A percentile compares a stretch with the other conserved stretches of the same genome.
These are phyloP conservation scores for Fusarium ambrosium DNA, from an alignment of 2,329 filamentous ascomycete genomes.

Conservation along the genomic window DNA sequence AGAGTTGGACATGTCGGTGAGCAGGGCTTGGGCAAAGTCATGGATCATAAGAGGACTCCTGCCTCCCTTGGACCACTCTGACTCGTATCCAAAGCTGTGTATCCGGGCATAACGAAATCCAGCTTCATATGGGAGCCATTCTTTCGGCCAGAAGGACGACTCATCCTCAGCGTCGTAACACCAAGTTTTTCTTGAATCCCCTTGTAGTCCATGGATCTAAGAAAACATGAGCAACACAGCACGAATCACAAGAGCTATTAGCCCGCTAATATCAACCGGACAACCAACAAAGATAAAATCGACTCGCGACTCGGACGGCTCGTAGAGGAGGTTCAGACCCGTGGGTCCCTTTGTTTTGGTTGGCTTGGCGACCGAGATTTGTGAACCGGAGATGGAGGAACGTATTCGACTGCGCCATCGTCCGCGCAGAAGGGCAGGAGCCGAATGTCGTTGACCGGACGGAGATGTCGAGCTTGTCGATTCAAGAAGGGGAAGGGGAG, in stretches of 20 bases:
- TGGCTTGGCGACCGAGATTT: neutral
- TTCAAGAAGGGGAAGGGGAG: neutral
- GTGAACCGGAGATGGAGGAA: neutral
- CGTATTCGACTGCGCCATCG: neutral
- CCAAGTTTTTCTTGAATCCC: neutral
- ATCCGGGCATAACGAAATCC: neutral
- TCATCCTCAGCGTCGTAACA: neutral
- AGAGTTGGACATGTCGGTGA: neutral
- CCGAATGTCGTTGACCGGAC: neutral
- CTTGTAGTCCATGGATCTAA: neutral
- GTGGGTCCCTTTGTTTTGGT: neutral
- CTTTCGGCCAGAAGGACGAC: neutral
- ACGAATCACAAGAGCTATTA: no score
- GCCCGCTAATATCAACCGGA: no score
- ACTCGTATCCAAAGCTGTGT: neutral
- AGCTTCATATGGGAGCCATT: neutral
- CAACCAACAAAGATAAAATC: neutral
- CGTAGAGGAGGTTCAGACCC: neutral
- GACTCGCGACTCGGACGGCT: neutral
- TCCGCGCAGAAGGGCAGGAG: neutral
- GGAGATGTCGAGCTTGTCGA: neutral
- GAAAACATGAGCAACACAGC: neutral
- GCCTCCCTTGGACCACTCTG: neutral
- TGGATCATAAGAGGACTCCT: neutral
- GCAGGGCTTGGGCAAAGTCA: neutral